Evolutionary conservation across 2,329 filamentous ascomycete species (phyloP).

Genomic region (Aspergillus pseudonomiae): DNA sequence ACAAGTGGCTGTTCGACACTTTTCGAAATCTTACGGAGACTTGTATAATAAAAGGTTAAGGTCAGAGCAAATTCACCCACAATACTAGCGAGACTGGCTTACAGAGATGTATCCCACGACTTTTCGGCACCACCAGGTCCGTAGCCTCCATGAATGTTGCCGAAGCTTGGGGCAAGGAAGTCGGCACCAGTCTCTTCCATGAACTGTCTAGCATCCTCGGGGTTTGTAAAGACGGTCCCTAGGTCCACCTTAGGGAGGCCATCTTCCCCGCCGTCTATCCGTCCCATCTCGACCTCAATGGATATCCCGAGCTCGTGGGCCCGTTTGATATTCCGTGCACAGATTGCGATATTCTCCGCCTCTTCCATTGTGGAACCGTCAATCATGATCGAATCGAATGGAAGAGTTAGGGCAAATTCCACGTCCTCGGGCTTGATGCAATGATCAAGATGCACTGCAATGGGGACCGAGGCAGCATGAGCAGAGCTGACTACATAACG

Average conservation of each 20-base stretch:
- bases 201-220: slow-evolving; percentile 68
- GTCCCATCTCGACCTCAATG: slow-evolving; percentile 68
- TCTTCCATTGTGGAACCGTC: slow-evolving; percentile 71
- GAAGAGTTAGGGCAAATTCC: slow-evolving; percentile 57
- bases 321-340: slow-evolving; percentile 56
- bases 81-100: rapidly evolving
- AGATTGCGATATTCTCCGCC: slow-evolving; percentile 65
- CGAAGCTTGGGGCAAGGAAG: slow-evolving; percentile 63
- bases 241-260: slow-evolving; percentile 67
- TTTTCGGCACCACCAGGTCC: slow-evolving; percentile 28
- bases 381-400: slow-evolving; percentile 71
- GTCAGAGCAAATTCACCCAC: no score
- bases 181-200: slow-evolving; percentile 66
- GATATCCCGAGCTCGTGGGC: slow-evolving; percentile 48
- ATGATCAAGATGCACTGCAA: slow-evolving; percentile 66
- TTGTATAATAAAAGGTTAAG: slow-evolving; percentile 4
- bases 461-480: slow-evolving; percentile 57
- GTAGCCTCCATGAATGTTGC: slow-evolving; percentile 21
- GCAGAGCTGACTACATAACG: slow-evolving; percentile 55
- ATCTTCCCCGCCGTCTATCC: slow-evolving; percentile 72
- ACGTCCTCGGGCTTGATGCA: slow-evolving; percentile 58
- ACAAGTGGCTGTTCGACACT: slow-evolving; percentile 11
- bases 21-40: background rate
- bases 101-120: slow-evolving; percentile 9
- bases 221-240: slow-evolving; percentile 63